Percentiles rank a stretch among this genome's conserved stretches.
These are phyloP conservation scores for Zarea fungicola DNA, from an alignment of 2,329 filamentous ascomycete genomes.

Conservation along the genomic window DNA sequence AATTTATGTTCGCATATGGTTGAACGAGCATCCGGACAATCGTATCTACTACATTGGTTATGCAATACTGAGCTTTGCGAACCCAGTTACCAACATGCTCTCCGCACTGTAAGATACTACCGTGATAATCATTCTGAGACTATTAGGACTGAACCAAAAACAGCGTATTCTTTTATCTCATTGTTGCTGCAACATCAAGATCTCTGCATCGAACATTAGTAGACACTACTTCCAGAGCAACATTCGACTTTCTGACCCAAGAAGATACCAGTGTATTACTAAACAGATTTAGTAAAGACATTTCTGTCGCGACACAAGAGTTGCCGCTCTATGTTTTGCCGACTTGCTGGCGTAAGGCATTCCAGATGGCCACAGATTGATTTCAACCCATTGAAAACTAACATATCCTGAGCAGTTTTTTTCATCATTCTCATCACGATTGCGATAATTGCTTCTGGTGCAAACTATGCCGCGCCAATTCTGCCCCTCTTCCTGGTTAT, in stretches of 20 bases:
- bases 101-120: no score
- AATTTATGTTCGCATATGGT: slow-evolving; percentile 10
- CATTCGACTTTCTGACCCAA: slow-evolving; percentile 34
- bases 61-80: neutral
- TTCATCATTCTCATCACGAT: neutral
- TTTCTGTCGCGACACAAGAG: slow-evolving; percentile 27
- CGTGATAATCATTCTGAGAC: no score
- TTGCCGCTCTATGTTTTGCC: slow-evolving; percentile 26
- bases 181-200: neutral
- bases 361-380: neutral
- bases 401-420: neutral
- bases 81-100: neutral
- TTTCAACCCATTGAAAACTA: neutral
- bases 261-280: slow-evolving; percentile 36
- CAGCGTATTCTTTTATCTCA: slow-evolving; percentile 2
- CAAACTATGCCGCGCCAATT: slow-evolving; percentile 37
- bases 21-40: neutral
- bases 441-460: slow-evolving; percentile 31
- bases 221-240: slow-evolving; percentile 25
- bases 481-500: slow-evolving; percentile 30
- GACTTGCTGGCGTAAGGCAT: slow-evolving; percentile 26
- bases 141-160: no score
- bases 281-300: slow-evolving; percentile 33
- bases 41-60: neutral
- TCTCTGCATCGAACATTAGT: neutral